A percentile compares a stretch with the other conserved stretches of the same genome.
phyloP scores from a whole-genome alignment of 2,329 filamentous ascomycete genomes.

The Sclerotinia glacialis region DNA sequence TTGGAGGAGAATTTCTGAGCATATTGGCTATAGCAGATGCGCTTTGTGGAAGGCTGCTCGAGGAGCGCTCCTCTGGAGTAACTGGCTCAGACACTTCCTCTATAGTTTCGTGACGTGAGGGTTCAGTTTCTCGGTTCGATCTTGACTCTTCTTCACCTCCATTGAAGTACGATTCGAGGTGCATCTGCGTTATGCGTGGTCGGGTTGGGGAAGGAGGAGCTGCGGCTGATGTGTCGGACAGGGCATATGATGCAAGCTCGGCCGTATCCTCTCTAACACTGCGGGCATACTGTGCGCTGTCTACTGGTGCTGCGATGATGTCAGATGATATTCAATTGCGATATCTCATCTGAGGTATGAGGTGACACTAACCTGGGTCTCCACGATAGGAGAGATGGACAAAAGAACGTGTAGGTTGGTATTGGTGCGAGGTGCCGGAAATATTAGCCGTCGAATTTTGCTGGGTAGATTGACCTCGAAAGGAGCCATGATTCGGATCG shows the following conservation, averaged over 20 bases:
- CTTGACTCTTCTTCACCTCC: conserved; percentile 31
- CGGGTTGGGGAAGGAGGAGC: conserved; percentile 36
- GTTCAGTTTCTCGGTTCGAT: conserved; percentile 29
- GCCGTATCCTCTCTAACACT: conserved; percentile 84
- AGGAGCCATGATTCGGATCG: conserved; percentile 31
- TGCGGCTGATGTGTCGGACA: conserved; percentile 55
- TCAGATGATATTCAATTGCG: conserved; percentile 1
- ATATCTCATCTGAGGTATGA: not conserved
- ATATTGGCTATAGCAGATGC: conserved; percentile 51
- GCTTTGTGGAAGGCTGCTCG: conserved; percentile 39
- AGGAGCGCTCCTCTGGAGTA: conserved; percentile 45
- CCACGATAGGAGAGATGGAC: conserved; percentile 64
- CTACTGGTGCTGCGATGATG: conserved; percentile 49
- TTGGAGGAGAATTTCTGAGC: conserved; percentile 44
- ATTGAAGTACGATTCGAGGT: conserved; percentile 35
- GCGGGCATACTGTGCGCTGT: conserved; percentile 71
- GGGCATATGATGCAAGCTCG: conserved; percentile 77
- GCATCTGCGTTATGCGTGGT: conserved; percentile 28
- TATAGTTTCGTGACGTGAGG: conserved; percentile 50
- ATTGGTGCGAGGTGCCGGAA: conserved; percentile 42
- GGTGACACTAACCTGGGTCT: conserved; percentile 49
- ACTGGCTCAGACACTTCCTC: conserved; percentile 59
- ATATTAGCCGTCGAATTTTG: conserved; percentile 26
- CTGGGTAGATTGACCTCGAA: conserved; percentile 28
- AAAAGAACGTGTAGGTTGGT: conserved; percentile 69